Evolutionary conservation across 345 rosid species (phyloP), one percentile per base, ranked within the genome.

Genomic region (Noccaea caerulescens): DNA sequence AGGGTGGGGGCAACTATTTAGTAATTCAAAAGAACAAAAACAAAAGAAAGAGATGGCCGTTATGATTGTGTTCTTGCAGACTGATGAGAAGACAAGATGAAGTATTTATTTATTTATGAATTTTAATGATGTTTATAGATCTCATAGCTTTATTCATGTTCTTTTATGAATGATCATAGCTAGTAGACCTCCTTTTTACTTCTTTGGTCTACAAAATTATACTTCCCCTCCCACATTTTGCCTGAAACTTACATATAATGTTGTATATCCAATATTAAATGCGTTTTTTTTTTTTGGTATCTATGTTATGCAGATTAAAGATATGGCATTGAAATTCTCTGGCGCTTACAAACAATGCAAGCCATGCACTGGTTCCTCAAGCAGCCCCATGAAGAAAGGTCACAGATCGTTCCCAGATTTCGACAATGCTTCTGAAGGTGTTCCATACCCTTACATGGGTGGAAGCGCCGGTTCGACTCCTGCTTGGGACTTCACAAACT

Each of bases 391-490:
- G 80, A 89, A 83, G 84, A 87, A 79, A 81, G 96, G 86, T 6
- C 80, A 79, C 1, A 70, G 85, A 39, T 63, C 87, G 0, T 89
- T 82, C 50, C 89, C 96, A 0, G 97, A 93, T 75, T 88, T 77
- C 9, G 96, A 91, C 66, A 72, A 83, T 5, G 86, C 86, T 73
- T 91, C 93, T 16, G 96, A 88, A 77, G 94, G 92, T 11, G 87
- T 76, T 72, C 95, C 95, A 0, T 91, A 86, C 52, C 90, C 89
- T 14, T 93, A 83, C 73, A 72, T 77, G 27, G 94, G 84, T 3
- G 94, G 86, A 59, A 93, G 96, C 76, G 79, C 96, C 0, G 84
- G 86, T 69, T 91, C 97, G 10, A 93, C 98, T 2, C 97, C 98
- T 12, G 97, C 96, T 44, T 93, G 98, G 98, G 98, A 93, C 77